A percentile compares a stretch with the other conserved stretches of the same genome.
These are phyloP conservation scores for Backusella luteola DNA, from an alignment of 192 early-diverging fungal species.

Conservation along the genomic window DNA sequence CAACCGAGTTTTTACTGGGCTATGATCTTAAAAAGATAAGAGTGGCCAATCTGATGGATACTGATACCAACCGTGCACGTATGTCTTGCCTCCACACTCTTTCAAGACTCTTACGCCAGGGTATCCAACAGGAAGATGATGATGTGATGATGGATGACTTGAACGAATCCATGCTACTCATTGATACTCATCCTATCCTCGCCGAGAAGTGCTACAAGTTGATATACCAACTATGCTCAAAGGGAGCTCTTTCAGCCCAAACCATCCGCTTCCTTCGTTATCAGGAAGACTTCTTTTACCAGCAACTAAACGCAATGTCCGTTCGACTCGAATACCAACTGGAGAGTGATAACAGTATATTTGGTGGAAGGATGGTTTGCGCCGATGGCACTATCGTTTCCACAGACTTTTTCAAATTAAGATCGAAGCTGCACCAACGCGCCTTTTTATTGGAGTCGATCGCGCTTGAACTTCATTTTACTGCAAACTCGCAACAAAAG, in stretches of 20 bases:
- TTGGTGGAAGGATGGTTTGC: slow-evolving; percentile 5
- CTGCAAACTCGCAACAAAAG: slow-evolving; percentile 38
- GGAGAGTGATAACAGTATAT: background rate
- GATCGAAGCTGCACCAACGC: slow-evolving; percentile 75
- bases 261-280: slow-evolving; percentile 86
- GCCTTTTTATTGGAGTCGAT: slow-evolving; percentile 85
- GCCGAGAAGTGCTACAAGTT: slow-evolving; percentile 87
- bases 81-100: slow-evolving; percentile 61
- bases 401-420: slow-evolving; percentile 31
- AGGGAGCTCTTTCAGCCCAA: slow-evolving; percentile 64
- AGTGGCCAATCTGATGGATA: slow-evolving; percentile 36
- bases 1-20: slow-evolving; percentile 91
- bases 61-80: slow-evolving; percentile 31
- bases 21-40: slow-evolving; percentile 53
- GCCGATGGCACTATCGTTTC: background rate
- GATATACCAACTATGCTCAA: slow-evolving; percentile 77
- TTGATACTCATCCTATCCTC: slow-evolving; percentile 69
- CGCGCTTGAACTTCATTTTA: slow-evolving; percentile 81
- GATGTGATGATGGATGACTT: slow-evolving; percentile 13
- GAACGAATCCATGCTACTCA: slow-evolving; percentile 34
- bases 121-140: slow-evolving; percentile 20
- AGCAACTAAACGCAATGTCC: slow-evolving; percentile 53
- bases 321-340: slow-evolving; percentile 28
- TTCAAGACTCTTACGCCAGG: slow-evolving; percentile 60
- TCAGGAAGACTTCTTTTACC: slow-evolving; percentile 74